Conservation (phyloP, 148 eudicot species). For the Amaranthus cruentus region DNA sequence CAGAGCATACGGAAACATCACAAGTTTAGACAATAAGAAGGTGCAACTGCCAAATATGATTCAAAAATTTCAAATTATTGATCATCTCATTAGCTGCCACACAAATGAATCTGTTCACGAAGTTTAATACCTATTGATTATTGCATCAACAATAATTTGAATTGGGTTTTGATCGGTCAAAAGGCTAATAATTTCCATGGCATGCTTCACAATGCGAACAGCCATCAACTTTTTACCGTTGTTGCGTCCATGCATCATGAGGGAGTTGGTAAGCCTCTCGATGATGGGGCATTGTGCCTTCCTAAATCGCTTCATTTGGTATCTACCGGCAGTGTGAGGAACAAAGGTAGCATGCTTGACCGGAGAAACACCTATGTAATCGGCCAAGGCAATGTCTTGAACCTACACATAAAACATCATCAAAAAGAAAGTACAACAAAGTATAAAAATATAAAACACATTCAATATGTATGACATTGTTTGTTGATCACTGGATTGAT, state of each 20-base stretch:
- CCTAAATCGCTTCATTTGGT: constrained; percentile 33
- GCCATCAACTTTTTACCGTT: constrained; percentile 37
- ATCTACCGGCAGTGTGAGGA: constrained; percentile 33
- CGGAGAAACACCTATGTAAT: constrained; percentile 26
- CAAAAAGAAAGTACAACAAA: too few relatives aligned
- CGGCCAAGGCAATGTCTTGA: constrained; percentile 27
- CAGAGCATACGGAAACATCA: background rate
- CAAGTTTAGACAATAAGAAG: background rate
- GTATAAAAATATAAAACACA: too few relatives aligned
- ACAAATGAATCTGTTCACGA: background rate
- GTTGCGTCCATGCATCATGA: constrained; percentile 39
- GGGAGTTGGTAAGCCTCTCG: constrained; percentile 33
- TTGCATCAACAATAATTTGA: constrained; percentile 32
- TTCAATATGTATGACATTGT: too few relatives aligned
- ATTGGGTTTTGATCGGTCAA: constrained; percentile 32
- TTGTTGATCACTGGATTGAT: too few relatives aligned
- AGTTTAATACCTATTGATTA: constrained; percentile 23
- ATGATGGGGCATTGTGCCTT: constrained; percentile 37
- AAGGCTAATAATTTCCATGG: constrained; percentile 34
- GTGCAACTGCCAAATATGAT: too few relatives aligned
- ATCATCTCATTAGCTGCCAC: too few relatives aligned
- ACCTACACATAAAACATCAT: constrained; percentile 5
- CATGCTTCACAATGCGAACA: constrained; percentile 32
- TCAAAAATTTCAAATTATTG: too few relatives aligned
- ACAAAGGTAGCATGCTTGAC: constrained; percentile 32